These are phyloP conservation scores for Gnomoniopsis sp. DNA, from an alignment of 2,329 filamentous ascomycete species.

Conservation along the genomic window DNA sequence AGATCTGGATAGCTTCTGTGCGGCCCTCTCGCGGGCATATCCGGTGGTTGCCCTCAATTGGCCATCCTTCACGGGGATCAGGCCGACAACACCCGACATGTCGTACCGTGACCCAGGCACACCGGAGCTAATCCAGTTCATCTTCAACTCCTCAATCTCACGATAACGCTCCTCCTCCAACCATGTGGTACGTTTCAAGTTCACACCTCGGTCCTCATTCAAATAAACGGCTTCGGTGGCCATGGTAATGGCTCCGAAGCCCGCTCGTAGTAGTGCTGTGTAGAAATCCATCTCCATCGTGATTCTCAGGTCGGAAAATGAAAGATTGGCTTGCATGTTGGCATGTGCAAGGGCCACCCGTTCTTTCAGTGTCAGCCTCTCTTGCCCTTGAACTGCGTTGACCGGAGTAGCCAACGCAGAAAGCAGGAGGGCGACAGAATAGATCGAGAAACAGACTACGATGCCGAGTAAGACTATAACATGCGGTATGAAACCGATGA, in stretches of 20 bases:
- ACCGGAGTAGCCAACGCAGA: conserved; percentile 66
- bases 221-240: conserved; percentile 95
- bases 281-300: conserved; percentile 94
- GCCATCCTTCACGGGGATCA: conserved; percentile 51
- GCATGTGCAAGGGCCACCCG: conserved; percentile 70
- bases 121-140: conserved; percentile 47
- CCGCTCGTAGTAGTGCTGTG: conserved; percentile 79
- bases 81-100: conserved; percentile 49
- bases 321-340: conserved; percentile 90
- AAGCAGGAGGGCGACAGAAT: conserved; percentile 70
- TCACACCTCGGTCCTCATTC: conserved; percentile 79
- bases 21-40: conserved; percentile 68
- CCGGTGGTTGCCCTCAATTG: conserved; percentile 47
- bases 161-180: conserved; percentile 81
- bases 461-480: conserved; percentile 84
- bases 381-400: conserved; percentile 30
- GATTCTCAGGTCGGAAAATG: conserved; percentile 75
- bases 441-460: conserved; percentile 70
- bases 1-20: conserved; percentile 52
- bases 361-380: conserved; percentile 46
- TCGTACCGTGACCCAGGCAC: conserved; percentile 48
- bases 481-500: conserved; percentile 92
- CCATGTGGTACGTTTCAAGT: conserved; percentile 78
- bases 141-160: conserved; percentile 64
- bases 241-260: conserved; percentile 85